Evolutionary conservation across 1,139 yeast species (phyloP).

Genomic region (Candida sp.): DNA sequence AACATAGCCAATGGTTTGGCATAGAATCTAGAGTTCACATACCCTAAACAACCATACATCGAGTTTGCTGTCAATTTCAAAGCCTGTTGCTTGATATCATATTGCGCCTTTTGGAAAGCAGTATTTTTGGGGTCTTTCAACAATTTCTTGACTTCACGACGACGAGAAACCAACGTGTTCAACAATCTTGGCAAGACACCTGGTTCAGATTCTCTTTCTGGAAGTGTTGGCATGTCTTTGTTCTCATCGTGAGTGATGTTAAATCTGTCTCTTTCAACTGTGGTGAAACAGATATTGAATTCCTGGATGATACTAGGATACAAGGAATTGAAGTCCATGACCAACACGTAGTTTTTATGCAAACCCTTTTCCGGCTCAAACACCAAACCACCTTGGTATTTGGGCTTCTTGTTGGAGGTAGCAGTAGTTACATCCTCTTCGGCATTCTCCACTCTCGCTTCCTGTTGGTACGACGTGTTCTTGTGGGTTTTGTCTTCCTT

Average conservation of each 20-base stretch:
- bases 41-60: slow-evolving; percentile 99
- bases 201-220: slow-evolving; percentile 57
- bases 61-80: slow-evolving; percentile 97
- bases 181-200: slow-evolving; percentile 91
- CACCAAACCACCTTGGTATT: slow-evolving; percentile 95
- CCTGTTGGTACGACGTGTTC: slow-evolving; percentile 40
- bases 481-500: slow-evolving; percentile 63
- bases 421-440: slow-evolving; percentile 53
- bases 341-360: slow-evolving; percentile 86
- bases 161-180: slow-evolving; percentile 85
- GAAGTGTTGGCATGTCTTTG: slow-evolving; percentile 74
- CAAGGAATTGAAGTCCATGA: slow-evolving; percentile 98
- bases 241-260: slow-evolving; percentile 54
- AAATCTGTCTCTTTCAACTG: slow-evolving; percentile 74
- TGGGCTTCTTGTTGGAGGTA: slow-evolving; percentile 73
- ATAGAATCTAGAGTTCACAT: slow-evolving; percentile 88
- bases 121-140: slow-evolving; percentile 77
- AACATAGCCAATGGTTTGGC: slow-evolving; percentile 97
- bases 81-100: slow-evolving; percentile 96
- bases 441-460: slow-evolving; percentile 39
- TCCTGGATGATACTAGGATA: slow-evolving; percentile 99
- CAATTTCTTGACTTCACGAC: slow-evolving; percentile 90
- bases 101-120: slow-evolving; percentile 70
- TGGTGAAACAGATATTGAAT: slow-evolving; percentile 95
- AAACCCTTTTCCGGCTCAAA: slow-evolving; percentile 97